phyloP scores from a whole-genome alignment of 2,329 filamentous ascomycete genomes.

The Alternaria consortialis region DNA sequence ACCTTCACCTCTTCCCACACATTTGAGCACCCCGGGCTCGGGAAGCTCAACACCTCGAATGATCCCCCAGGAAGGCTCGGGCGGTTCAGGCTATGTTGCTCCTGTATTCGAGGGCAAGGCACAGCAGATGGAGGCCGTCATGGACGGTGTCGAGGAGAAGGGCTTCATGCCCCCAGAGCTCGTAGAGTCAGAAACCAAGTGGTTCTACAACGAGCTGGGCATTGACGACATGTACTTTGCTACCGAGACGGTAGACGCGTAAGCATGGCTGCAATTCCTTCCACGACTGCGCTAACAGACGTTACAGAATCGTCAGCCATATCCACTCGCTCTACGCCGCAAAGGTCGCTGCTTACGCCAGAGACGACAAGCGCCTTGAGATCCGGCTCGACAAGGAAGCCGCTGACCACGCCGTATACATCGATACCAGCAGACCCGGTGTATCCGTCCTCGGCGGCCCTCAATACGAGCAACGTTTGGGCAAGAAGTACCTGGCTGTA shows the following conservation, averaged over 20 bases:
- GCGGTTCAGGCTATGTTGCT: conserved; percentile 87
- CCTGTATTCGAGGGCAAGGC: conserved; percentile 93
- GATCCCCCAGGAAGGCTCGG: conserved; percentile 81
- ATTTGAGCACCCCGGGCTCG: conserved; percentile 75
- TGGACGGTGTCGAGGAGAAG: conserved; percentile 78
- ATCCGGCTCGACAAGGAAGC: conserved; percentile 97
- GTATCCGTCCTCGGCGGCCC: conserved; percentile 79
- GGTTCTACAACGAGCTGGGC: conserved; percentile 98
- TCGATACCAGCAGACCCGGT: conserved; percentile 94
- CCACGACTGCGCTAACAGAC: conserved; percentile 21
- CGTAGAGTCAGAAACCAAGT: conserved; percentile 84
- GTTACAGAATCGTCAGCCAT: conserved; percentile 77
- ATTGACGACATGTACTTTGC: conserved; percentile 99
- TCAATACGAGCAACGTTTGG: conserved; percentile 92
- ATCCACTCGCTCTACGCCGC: conserved; percentile 97
- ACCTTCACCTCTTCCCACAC: conserved; percentile 87
- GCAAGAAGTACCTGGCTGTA: conserved; percentile 92
- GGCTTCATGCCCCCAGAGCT: conserved; percentile 87
- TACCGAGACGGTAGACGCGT: conserved; percentile 81
- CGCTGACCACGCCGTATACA: conserved; percentile 94
- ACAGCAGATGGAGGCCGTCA: conserved; percentile 87
- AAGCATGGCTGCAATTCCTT: conserved; percentile 21
- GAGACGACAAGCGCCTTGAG: conserved; percentile 92
- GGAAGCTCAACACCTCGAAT: conserved; percentile 68
- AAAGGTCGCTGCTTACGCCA: conserved; percentile 91